phyloP scores from a whole-genome alignment of 176 grass and related monocot species.

The Rhynchospora pubera region DNA sequence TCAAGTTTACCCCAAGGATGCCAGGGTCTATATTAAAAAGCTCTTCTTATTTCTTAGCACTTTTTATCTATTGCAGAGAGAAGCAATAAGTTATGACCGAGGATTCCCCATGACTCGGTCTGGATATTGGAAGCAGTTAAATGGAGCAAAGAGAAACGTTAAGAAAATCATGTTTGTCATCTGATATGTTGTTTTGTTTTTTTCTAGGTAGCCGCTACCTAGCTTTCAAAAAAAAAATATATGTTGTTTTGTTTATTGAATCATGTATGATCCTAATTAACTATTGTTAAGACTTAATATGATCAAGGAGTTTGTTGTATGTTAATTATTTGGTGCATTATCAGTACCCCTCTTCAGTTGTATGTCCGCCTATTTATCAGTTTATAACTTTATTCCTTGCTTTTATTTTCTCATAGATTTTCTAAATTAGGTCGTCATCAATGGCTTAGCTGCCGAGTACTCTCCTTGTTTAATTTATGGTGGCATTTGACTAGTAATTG shows the following conservation, averaged over 20 bases:
- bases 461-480: not conserved
- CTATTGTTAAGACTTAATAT: not conserved
- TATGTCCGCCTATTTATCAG: not conserved
- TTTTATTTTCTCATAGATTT: not conserved
- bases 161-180: not conserved
- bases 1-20: not conserved
- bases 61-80: not conserved
- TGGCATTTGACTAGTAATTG: not conserved
- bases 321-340: not conserved
- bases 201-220: too few relatives aligned
- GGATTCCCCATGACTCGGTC: not conserved
- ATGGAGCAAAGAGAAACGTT: not conserved
- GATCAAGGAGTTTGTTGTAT: not conserved
- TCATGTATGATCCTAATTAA: not conserved
- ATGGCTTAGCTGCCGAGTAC: not conserved
- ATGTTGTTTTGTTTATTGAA: conserved; percentile 12
- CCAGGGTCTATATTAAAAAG: not conserved
- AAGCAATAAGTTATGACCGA: not conserved
- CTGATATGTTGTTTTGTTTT: too few relatives aligned
- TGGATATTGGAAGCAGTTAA: not conserved
- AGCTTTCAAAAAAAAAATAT: too few relatives aligned
- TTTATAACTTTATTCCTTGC: not conserved
- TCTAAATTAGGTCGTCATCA: not conserved
- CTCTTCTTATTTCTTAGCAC: not conserved
- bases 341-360: not conserved